Base-by-base conservation (phyloP, 176 grass and related monocot species). In the Bothriochloa decipiens region DNA sequence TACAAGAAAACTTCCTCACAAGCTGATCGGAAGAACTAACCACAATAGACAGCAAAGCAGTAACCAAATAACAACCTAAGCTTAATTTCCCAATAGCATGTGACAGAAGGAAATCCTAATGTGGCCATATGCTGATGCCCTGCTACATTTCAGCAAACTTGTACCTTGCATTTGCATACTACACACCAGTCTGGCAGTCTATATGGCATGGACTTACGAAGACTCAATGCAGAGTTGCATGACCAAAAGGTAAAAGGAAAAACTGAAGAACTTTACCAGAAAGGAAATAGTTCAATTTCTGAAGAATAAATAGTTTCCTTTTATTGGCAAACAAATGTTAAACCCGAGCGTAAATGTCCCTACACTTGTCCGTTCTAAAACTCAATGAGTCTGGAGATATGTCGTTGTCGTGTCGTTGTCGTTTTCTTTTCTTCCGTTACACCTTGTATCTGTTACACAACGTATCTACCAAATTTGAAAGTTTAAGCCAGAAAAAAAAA, bases 101-200 rank as follows among this genome's bases (percentile, higher is more conserved):
- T 49, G 32, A 82, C 60, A 82, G 64, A 20, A 27, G 41, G 45
- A 74, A 78, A 58, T 41, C 53, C 12, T 15, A 16, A 47, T 76
- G 70, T 61, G 2, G 28, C 8, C 52, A 63, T 43, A 72, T 61
- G 80, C 53, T 20, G 7, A 17, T 77, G 72, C 69, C 81, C 5
- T 13, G 3, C 14, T 13, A 11, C 66, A 39, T 49, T 15, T 43
- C 18, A 63, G n/a, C 8, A 69, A 67, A 83, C 17, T 65, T 14
- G 62, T 41, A 83, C 35, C 36, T 22, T 66, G 47, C 57, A 80
- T 84, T 79, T 69, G 69, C 3, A 75, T 68, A 82, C 42, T 60
- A 43, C 26, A 63, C 0, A 8, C 27, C 37, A 41, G 41, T 74
- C 39, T 40, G 75, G 39, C 45, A 58, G 55, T 60, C 57, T 60